Evolutionary conservation across 2,329 filamentous ascomycete species (phyloP), one percentile per base, ranked within the genome.

Genomic region (Pseudomassariella vexata): DNA sequence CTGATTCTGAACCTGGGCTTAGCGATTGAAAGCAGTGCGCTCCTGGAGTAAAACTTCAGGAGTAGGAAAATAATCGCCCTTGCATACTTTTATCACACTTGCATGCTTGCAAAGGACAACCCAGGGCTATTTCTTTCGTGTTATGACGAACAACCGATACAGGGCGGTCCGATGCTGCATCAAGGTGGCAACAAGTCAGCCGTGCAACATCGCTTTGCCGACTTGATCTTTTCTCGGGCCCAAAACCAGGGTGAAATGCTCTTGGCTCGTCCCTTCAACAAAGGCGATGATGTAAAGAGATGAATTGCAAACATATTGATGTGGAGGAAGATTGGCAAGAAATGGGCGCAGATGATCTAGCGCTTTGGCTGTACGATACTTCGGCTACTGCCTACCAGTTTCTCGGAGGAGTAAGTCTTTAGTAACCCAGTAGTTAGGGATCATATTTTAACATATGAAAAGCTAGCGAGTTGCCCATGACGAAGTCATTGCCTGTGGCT

Each of bases 321-420:
- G 18, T 30, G 28, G 28, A 30, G 28, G 15, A 30, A 30, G 28
- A 20, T 9, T 22, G 28, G 28, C 8, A 30, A 30, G 28, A 9
- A 30, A 9, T 30, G 28, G 28, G 28, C 28, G 11, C 6, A 30
- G 12, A 5, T 30, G 9, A 30, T 30, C 19, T 6, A 10, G 17
- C 28, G 28, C 9, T 30, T 30, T 30, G 28, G 28, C 6, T 15
- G 12, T 22, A 19, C 18, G 5, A 30, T 30, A 9, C 28, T 30
- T 15, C 28, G 20, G 19, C 28, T 30, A 6, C 5, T 30, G 15
- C 28, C 28, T 6, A 9, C 17, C 8, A 10, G 8, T 30, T 6
- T 30, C 8, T 11, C 28, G 15, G 28, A 30, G 15, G 28, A 30
- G 28, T 30, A 15, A 21, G 28, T 30, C 8, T 19, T 30, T 16